These are phyloP conservation scores for Penicillium vulpinum DNA, from an alignment of 2,329 filamentous ascomycete species.

Conservation along the genomic window DNA sequence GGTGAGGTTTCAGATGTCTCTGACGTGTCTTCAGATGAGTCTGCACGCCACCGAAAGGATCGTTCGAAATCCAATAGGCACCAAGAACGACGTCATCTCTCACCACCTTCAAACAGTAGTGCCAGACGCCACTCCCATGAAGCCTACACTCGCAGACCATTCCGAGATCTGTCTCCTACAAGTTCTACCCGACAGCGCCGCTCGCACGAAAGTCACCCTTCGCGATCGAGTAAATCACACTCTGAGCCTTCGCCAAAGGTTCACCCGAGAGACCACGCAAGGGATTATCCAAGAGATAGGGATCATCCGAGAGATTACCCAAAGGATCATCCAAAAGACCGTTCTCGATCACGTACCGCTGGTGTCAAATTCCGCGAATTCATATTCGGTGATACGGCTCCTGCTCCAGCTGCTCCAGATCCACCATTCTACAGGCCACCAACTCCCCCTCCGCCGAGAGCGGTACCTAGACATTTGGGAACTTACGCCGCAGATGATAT, in stretches of 20 bases:
- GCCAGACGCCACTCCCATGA: slow-evolving; percentile 42
- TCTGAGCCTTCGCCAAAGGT: slow-evolving; percentile 10
- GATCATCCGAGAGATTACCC: background rate
- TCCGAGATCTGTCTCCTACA: slow-evolving; percentile 30
- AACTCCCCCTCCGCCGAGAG: slow-evolving; percentile 16
- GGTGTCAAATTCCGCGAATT: slow-evolving; percentile 28
- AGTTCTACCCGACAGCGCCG: slow-evolving; percentile 10
- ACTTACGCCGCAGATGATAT: slow-evolving; percentile 25
- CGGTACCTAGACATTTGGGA: slow-evolving; percentile 22
- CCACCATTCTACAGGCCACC: slow-evolving; percentile 16
- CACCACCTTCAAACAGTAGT: slow-evolving; percentile 25
- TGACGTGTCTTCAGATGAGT: slow-evolving; percentile 33
- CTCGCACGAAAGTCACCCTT: slow-evolving; percentile 11
- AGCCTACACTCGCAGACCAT: slow-evolving; percentile 32
- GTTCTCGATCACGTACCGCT: slow-evolving; percentile 16
- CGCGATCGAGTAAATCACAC: slow-evolving; percentile 12
- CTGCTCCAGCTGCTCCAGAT: slow-evolving; percentile 17
- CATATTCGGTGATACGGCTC: slow-evolving; percentile 22
- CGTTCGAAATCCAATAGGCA: slow-evolving; percentile 18
- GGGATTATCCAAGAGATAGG: background rate
- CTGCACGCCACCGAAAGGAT: slow-evolving; percentile 9
- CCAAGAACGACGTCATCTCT: slow-evolving; percentile 27
- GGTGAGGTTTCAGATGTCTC: slow-evolving; percentile 25
- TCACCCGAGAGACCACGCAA: background rate
- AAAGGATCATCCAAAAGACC: slow-evolving; percentile 8